Evolutionary conservation across 345 rosid species (phyloP).

Genomic region (Jatropha curcas): DNA sequence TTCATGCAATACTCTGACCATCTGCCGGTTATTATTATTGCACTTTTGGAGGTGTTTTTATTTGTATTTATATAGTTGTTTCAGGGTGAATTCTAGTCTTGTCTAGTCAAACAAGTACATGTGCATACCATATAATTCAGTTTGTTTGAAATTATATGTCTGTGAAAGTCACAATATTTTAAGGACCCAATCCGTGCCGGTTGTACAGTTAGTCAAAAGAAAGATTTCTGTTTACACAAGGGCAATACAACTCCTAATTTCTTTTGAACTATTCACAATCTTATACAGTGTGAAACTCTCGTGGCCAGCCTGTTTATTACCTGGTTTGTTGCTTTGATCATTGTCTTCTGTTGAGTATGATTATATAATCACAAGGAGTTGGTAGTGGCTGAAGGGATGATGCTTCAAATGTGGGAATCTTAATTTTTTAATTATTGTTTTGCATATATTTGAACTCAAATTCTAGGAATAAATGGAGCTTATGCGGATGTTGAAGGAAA

Average conservation of each 20-base stretch:
- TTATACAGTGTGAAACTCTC: neutral
- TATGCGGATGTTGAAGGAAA: neutral
- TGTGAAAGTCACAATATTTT: neutral
- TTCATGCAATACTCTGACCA: neutral
- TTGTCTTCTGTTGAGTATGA: neutral
- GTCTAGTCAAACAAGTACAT: neutral
- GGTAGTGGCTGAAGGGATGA: neutral
- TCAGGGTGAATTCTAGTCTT: neutral
- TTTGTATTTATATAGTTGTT: neutral
- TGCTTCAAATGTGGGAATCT: neutral
- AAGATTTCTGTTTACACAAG: slow-evolving; percentile 4
- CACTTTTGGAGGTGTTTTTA: neutral
- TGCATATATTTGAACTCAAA: neutral
- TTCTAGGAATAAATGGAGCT: neutral
- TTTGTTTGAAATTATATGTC: neutral
- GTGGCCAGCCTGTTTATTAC: neutral
- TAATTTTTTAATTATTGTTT: neutral
- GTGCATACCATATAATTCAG: neutral
- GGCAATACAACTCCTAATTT: neutral
- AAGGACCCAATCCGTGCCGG: neutral
- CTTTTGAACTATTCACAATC: neutral
- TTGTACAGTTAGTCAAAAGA: neutral
- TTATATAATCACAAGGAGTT: neutral
- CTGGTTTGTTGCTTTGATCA: neutral
- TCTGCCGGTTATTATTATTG: neutral